Base-by-base conservation (phyloP, 2,329 filamentous ascomycete genomes). In the Fusarium sp. region DNA sequence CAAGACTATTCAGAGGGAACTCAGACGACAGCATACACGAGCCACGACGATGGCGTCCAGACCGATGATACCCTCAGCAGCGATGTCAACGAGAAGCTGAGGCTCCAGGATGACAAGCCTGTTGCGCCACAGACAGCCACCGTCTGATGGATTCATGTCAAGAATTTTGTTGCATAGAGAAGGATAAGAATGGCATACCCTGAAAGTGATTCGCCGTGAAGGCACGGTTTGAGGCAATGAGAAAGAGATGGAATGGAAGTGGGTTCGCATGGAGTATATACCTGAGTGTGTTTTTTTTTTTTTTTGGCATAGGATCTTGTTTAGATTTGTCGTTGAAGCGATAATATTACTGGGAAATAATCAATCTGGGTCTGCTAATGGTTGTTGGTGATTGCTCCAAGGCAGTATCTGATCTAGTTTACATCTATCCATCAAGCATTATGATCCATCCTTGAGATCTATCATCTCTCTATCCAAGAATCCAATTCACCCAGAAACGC, bases 61-160 rank as follows among this genome's bases (percentile, higher is more conserved):
- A 69, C 68, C 0, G 72, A 72, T 9, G 72, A 70, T 9, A 39
- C 66, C 5, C 61, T 71, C 14, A 73, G 68, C 33, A 66, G 69
- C 32, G 68, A 71, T 8, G 68, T 71, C 6, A 32, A 74, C 4
- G 70, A 74, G 65, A 75, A 74, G 56, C 62, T 77, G 15, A 70
- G 69, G 44, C 64, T 77, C 41, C 58, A 67, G 31, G 68, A 70
- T 10, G 67, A 70, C 13, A 58, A 67, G 46, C 53, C 43, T 11
- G 23, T 39, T 21, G 51, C 33, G 9, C 27, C 53, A 4, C 63
- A 63, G 42, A 57, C 67, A 23, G 15, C 58, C 9, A 29, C 50
- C 15, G 56, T 42, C 19, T 64, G 53, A 61, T 49, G 19, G 17
- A 38, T 47, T 17, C 21, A 13, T 21, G 14, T 33, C 13, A n/a